phyloP scores from a whole-genome alignment of 1,284 basidiomycete genomes.

The Ceratobasidium papillatum region DNA sequence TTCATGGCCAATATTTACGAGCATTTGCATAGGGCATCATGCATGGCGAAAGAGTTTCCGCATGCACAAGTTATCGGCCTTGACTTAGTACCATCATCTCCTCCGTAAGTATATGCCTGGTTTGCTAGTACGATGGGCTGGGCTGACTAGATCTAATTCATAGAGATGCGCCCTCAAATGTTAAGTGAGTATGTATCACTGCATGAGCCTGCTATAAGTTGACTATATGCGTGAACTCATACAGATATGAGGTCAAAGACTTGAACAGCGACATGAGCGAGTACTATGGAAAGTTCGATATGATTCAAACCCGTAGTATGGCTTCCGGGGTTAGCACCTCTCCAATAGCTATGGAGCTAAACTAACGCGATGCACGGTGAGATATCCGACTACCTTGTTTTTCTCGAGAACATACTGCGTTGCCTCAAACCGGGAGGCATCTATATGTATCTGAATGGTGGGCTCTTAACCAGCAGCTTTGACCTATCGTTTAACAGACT shows the following conservation, averaged over 20 bases:
- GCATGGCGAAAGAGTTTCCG: slow-evolving; percentile 39
- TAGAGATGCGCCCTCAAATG: not conserved
- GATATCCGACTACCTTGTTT: not conserved
- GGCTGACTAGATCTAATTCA: not conserved
- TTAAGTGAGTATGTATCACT: not conserved
- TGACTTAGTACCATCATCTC: slow-evolving; percentile 37
- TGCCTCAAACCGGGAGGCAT: slow-evolving; percentile 36
- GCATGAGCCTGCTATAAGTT: not conserved
- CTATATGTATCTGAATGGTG: not conserved
- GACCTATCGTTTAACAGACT: not conserved
- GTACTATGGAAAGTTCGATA: slow-evolving; percentile 35
- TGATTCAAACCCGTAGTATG: slow-evolving; percentile 34
- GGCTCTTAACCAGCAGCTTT: not conserved
- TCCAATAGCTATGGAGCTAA: not conserved
- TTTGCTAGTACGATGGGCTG: not conserved
- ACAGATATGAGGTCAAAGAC: slow-evolving; percentile 35
- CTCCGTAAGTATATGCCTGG: not conserved
- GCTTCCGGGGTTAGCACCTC: slow-evolving; percentile 1
- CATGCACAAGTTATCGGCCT: slow-evolving; percentile 36
- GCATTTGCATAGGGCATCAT: slow-evolving; percentile 19
- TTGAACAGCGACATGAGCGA: slow-evolving; percentile 27
- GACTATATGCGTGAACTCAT: not conserved
- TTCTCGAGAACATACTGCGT: not conserved
- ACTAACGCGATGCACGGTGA: not conserved
- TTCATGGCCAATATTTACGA: no score